A percentile compares a stretch with the other conserved stretches of the same genome.
These are phyloP conservation scores for Eucalyptus polyanthemos DNA, from an alignment of 345 rosid species.

Conservation along the genomic window DNA sequence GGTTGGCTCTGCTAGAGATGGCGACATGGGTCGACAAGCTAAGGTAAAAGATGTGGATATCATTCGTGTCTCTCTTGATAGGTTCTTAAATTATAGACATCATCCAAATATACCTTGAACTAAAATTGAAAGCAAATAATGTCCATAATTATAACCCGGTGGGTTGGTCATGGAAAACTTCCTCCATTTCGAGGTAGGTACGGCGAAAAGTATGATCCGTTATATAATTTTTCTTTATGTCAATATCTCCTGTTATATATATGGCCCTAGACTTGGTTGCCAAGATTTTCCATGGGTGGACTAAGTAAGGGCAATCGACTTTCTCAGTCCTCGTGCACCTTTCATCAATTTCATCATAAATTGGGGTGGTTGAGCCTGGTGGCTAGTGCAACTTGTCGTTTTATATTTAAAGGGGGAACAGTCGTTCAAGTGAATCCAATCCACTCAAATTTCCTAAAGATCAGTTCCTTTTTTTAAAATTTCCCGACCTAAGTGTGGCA, in stretches of 20 bases:
- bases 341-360: background rate
- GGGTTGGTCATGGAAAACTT: background rate
- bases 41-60: background rate
- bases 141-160: background rate
- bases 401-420: too few relatives aligned
- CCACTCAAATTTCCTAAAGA: background rate
- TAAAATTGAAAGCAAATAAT: background rate
- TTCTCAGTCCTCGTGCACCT: background rate
- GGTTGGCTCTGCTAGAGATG: fast-evolving
- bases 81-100: background rate
- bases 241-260: background rate
- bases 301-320: background rate
- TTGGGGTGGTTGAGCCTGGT: background rate
- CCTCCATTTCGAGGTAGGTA: background rate
- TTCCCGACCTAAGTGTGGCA: background rate
- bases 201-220: background rate
- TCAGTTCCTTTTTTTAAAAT: background rate
- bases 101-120: background rate
- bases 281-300: background rate
- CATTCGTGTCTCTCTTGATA: background rate
- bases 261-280: background rate
- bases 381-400: background rate
- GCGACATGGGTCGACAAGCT: background rate
- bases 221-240: background rate
- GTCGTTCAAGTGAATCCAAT: background rate